Base-by-base conservation (phyloP, 116 monocot species). In the Zostera marina region DNA sequence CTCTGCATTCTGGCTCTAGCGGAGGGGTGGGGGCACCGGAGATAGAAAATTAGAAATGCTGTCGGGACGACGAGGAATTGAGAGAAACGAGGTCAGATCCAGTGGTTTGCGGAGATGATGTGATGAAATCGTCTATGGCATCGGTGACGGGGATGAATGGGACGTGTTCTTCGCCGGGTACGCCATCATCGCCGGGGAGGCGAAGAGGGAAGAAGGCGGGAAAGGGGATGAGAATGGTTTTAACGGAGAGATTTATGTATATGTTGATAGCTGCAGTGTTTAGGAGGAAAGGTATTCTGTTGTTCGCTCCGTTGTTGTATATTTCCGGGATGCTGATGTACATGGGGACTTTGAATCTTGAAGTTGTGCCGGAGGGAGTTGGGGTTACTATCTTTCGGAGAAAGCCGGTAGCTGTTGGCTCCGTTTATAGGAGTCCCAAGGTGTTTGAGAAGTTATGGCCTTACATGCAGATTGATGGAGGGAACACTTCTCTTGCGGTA, bases 371-470 rank as follows among this genome's bases (percentile, higher is more conserved):
- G 51, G 70, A 55, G 13, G 44, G 74, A 41, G 79, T 77, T 11
- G 72, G 78, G 19, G 73, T 74, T 4, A 22, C 15, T 9, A 70
- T 81, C 48, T 55, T 81, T 19, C 53, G 81, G 57, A 59, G 77
- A 59, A 26, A 66, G 41, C 66, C 81, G 20, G 73, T 5, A 2
- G 32, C 32, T 32, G 32, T 79, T 16, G 88, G 94, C 8, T 74
- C 85, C 16, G 75, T 79, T 22, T 94, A 94, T 62, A 52, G 73
- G 65, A 94, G 88, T 52, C 70, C 79, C 11, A 68, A 67, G 59
- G 73, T 94, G 46, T 94, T 84, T 56, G 65, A 74, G 70, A 76
- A 70, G 64, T 73, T 94, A 23, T 77, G 67, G 81, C 84, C 81
- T 0, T 58, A 41, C 44, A 77, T 93, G 76, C 64, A 73, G 61